Base-by-base conservation (phyloP, 2,329 filamentous ascomycete species). In the Venturia aucupariae region DNA sequence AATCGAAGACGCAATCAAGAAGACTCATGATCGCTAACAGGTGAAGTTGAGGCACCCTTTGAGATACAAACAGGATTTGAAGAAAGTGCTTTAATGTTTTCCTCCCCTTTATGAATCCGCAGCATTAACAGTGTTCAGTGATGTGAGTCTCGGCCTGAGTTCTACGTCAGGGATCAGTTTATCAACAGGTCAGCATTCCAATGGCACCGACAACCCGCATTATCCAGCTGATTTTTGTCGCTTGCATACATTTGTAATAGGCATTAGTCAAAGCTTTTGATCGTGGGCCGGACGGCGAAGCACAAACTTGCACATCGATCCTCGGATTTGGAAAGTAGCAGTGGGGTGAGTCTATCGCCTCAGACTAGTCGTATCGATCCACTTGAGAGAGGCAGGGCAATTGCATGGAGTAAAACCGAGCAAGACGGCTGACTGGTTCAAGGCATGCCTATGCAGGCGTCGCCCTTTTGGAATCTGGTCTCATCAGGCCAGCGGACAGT, bases 1-100 rank as follows among this genome's bases (percentile, higher is more conserved):
- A 46, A 48, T 35, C 51, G 44, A 64, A 64, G 3, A 55, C 59
- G 51, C 63, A 64, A 13, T 38, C 32, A 19, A 64, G 35, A 39
- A 64, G 59, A 61, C 59, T 55, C 63, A 64, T 64, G 60, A 38
- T 35, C 8, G 51, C 51, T 10, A 22, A 35, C 1, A n/a, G 17
- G 5, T 4, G n/a, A 13, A 32, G 13, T 32, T 35, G 7, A 19
- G 30, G 11, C 24, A 51, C 22, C 27, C 46, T 27, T 51, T 17
- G 46, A 15, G 22, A 51, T 51, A 27, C 22, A 27, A 51, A 51
- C 17, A 27, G 22, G 27, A 11, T 10, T 27, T 15, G 5, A 17
- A n/a, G 46, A 27, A 51, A 24, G 46, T 51, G 10, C 8, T 51
- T 27, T n/a, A 51, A 13, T 51, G 46, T 51, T 22, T 51, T 8